Percentiles rank a stretch among this genome's conserved stretches.
Evolutionary conservation across 2,329 filamentous ascomycete genomes (phyloP).

Genomic region (Pezicula neosporulosa): DNA sequence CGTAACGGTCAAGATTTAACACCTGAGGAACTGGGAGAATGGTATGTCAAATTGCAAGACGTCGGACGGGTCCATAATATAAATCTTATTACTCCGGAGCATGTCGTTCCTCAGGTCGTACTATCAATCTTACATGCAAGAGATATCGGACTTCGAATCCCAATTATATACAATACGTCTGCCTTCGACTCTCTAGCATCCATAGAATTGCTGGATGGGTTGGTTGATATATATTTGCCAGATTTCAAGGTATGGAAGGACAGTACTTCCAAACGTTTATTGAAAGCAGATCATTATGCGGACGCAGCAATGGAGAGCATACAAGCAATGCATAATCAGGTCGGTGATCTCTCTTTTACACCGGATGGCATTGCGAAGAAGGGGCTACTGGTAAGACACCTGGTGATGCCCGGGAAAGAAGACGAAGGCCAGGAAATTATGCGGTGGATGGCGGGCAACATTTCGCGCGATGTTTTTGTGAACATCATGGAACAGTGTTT

Average conservation of each 20-base stretch:
- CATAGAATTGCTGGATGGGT: constrained; percentile 68
- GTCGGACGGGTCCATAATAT: constrained; percentile 85
- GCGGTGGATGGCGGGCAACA: constrained; percentile 67
- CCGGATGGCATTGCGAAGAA: constrained; percentile 76
- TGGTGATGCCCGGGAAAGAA: constrained; percentile 81
- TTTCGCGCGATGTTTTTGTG: constrained; percentile 74
- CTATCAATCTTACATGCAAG: constrained; percentile 71
- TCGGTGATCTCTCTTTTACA: constrained; percentile 81
- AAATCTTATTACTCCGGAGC: constrained; percentile 83
- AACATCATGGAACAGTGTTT: constrained; percentile 90
- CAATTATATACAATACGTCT: constrained; percentile 83
- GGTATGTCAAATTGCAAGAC: constrained; percentile 80
- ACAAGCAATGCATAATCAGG: constrained; percentile 75
- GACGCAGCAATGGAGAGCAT: constrained; percentile 72
- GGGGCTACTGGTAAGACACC: constrained; percentile 71
- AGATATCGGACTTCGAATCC: constrained; percentile 65
- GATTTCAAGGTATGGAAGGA: constrained; percentile 82
- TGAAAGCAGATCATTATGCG: constrained; percentile 78
- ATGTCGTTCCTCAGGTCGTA: constrained; percentile 80
- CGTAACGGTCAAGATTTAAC: constrained; percentile 77
- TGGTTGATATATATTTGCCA: constrained; percentile 84
- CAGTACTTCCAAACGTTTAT: constrained; percentile 62
- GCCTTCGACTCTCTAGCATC: constrained; percentile 75
- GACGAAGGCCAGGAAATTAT: constrained; percentile 73
- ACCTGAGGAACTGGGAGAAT: constrained; percentile 74